Conservation (phyloP, 2,329 filamentous ascomycete species). For the Coniochaeta pulveracea region DNA sequence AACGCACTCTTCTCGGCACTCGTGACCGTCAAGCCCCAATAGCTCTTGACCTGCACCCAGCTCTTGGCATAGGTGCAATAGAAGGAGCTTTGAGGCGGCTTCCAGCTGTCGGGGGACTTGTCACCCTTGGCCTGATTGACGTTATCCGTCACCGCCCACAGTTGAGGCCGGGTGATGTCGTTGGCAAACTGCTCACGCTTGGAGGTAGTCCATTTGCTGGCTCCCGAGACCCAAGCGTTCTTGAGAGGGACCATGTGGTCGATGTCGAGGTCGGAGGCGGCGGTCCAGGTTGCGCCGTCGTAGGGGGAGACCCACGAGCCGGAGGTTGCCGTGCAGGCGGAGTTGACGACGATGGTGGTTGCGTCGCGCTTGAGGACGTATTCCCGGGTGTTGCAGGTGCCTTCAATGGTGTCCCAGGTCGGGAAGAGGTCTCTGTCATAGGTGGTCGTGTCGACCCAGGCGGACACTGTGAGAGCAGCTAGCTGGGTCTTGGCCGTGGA, state of each 20-base stretch:
- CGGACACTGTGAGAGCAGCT: slow-evolving; percentile 42
- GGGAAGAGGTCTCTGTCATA: slow-evolving; percentile 62
- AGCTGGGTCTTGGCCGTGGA: slow-evolving; percentile 47
- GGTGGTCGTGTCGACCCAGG: slow-evolving; percentile 37
- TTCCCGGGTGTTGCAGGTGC: slow-evolving; percentile 63
- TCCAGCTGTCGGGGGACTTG: slow-evolving; percentile 62
- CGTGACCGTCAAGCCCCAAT: slow-evolving; percentile 59
- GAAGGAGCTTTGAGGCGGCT: slow-evolving; percentile 57
- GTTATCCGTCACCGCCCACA: slow-evolving; percentile 67
- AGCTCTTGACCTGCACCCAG: slow-evolving; percentile 70
- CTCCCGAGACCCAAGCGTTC: slow-evolving; percentile 73
- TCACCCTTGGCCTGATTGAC: slow-evolving; percentile 70
- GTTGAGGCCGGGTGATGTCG: slow-evolving; percentile 63
- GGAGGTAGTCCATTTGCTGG: slow-evolving; percentile 57
- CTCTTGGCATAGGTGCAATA: slow-evolving; percentile 69
- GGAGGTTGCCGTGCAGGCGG: slow-evolving; percentile 49
- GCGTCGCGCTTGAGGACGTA: slow-evolving; percentile 66
- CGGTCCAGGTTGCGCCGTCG: slow-evolving; percentile 60
- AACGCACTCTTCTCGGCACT: slow-evolving; percentile 61
- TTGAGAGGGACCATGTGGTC: slow-evolving; percentile 75
- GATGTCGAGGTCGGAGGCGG: slow-evolving; percentile 62
- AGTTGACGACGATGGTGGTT: slow-evolving; percentile 44
- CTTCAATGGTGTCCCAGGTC: slow-evolving; percentile 56
- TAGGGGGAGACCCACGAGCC: slow-evolving; percentile 64
- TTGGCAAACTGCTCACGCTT: slow-evolving; percentile 63